phyloP scores from a whole-genome alignment of 768 basidiomycete species.

The Podaxis sp. region DNA sequence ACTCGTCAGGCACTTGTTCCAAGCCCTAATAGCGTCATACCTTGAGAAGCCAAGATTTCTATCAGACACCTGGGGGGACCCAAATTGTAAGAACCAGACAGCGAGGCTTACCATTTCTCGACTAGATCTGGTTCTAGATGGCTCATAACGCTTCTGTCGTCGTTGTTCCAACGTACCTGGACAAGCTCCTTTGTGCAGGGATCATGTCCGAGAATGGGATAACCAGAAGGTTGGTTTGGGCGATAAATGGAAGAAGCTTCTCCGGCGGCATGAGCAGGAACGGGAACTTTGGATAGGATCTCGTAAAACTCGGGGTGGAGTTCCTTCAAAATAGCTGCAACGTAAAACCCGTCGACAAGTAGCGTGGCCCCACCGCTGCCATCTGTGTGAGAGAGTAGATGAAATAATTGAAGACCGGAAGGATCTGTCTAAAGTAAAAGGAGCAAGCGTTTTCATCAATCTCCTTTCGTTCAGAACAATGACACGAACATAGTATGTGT shows the following conservation, averaged over 20 bases:
- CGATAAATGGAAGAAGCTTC: constrained; percentile 56
- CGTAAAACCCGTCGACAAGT: constrained; percentile 96
- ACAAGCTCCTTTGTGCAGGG: constrained; percentile 53
- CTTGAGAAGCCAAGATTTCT: constrained; percentile 27
- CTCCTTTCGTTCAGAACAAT: neutral
- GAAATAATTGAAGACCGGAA: constrained; percentile 94
- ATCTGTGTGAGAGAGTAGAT: constrained; percentile 80
- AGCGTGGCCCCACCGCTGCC: constrained; percentile 85
- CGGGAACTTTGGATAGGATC: constrained; percentile 61
- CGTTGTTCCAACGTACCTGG: constrained; percentile 92
- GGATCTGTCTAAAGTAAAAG: constrained; percentile 73
- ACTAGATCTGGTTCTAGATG: constrained; percentile 56
- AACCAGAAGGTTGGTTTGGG: constrained; percentile 55
- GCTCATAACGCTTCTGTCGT: constrained; percentile 83
- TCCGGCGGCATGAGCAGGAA: constrained; percentile 90
- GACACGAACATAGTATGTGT: constrained; percentile 60
- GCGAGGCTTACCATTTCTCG: constrained; percentile 61
- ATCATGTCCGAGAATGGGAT: constrained; percentile 75
- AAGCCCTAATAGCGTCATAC: constrained; percentile 79
- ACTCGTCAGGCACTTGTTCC: constrained; percentile 74
- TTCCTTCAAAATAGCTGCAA: constrained; percentile 74
- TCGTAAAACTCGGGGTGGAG: constrained; percentile 70
- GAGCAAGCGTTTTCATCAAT: neutral
- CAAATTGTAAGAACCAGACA: neutral
- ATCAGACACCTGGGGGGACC: neutral